phyloP scores from a whole-genome alignment of 2,329 filamentous ascomycete species.

The Fusarium bactridioides region DNA sequence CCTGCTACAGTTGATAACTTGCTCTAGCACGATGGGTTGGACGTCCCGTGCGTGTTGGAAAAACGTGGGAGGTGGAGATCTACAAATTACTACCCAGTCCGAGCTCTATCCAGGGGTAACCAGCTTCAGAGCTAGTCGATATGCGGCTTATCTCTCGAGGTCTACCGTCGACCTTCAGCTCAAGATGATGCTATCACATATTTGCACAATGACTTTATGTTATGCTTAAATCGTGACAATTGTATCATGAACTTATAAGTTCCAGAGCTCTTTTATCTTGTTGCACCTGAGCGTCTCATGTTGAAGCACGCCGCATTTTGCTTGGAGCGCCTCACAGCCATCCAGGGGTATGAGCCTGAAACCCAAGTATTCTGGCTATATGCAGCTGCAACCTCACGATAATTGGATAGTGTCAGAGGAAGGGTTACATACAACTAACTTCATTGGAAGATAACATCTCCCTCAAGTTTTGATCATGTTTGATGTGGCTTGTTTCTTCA shows the following conservation, averaged over 20 bases:
- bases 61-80: slow-evolving; percentile 32
- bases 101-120: slow-evolving; percentile 32
- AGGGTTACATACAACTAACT: neutral
- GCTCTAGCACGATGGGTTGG: slow-evolving; percentile 18
- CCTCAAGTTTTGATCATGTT: slow-evolving; percentile 7
- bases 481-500: slow-evolving; percentile 18
- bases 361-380: slow-evolving; percentile 13
- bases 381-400: neutral
- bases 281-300: slow-evolving; percentile 14
- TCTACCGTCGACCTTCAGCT: neutral
- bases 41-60: neutral
- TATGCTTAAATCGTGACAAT: neutral
- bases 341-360: slow-evolving; percentile 22
- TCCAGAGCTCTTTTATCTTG: neutral
- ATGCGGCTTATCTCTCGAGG: slow-evolving; percentile 6
- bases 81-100: slow-evolving; percentile 20
- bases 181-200: neutral
- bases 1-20: slow-evolving; percentile 13
- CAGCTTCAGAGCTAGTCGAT: slow-evolving; percentile 5
- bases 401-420: slow-evolving; percentile 4
- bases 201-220: neutral
- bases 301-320: slow-evolving; percentile 11
- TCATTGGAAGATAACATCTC: slow-evolving; percentile 12
- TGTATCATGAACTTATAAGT: neutral
- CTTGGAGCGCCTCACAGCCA: slow-evolving; percentile 14